These are phyloP conservation scores for Amphibolis antarctica DNA, from an alignment of 106 monocot species.

Conservation along the genomic window DNA sequence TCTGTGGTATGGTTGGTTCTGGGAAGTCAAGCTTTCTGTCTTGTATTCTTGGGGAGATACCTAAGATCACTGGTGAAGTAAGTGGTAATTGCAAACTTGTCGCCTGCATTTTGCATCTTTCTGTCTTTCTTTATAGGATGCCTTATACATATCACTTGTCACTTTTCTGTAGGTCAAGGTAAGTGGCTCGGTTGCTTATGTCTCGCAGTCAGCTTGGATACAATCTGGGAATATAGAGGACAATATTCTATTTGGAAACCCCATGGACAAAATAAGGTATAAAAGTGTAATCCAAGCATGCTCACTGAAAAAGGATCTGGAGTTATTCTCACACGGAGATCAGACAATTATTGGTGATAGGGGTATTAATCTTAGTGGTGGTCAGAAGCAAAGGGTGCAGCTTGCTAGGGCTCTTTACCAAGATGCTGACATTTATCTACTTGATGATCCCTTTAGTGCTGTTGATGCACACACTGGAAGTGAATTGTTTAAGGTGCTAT, in stretches of 20 bases:
- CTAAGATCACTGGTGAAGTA: constrained; percentile 91
- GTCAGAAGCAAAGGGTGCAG: constrained; percentile 94
- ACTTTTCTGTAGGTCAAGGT: constrained; percentile 49
- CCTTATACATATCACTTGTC: neutral
- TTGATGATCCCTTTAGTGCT: constrained; percentile 97
- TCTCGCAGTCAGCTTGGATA: constrained; percentile 98
- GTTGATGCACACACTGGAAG: constrained; percentile 96
- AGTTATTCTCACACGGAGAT: constrained; percentile 80
- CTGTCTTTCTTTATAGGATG: neutral
- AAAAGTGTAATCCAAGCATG: constrained; percentile 80
- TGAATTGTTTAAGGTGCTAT: constrained; percentile 57
- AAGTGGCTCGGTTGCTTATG: constrained; percentile 78
- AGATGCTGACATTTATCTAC: constrained; percentile 91
- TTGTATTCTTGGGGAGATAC: constrained; percentile 91
- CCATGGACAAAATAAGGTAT: constrained; percentile 66
- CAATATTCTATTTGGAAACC: constrained; percentile 84
- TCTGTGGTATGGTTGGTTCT: constrained; percentile 86
- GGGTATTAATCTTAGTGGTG: constrained; percentile 94
- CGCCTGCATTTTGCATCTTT: neutral
- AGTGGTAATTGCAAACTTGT: constrained; percentile 12
- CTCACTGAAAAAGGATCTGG: constrained; percentile 75
- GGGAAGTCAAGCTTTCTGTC: constrained; percentile 93
- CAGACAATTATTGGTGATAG: constrained; percentile 96
- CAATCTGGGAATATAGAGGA: constrained; percentile 89
- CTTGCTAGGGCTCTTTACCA: constrained; percentile 96